Base-by-base conservation (phyloP, 305 asterid genomes). In the Solanum aculeatissimum region DNA sequence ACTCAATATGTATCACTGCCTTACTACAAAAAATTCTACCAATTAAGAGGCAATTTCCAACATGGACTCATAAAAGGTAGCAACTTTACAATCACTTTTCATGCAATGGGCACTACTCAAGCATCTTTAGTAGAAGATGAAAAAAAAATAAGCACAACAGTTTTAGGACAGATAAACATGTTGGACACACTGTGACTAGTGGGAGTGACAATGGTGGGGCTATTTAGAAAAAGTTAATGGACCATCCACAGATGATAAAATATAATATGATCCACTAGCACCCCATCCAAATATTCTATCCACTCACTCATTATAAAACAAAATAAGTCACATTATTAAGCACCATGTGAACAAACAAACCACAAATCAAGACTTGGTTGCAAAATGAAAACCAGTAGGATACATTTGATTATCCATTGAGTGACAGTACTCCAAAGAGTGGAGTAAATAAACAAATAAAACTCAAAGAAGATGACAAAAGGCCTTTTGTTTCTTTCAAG, bases 401-500 rank as follows among this genome's bases (percentile, higher is more conserved):
- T 58, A 62, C 85, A 87, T 47, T 66, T 71, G 25, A 72, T 79
- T 79, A 49, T 74, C 49, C 82, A 78, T 83, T 43, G 66, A 83
- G 71, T 68, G 68, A 66, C 49, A 53, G 79, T 83, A 84, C 78
- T 77, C 58, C 84, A 38, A 80, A 80, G 85, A 83, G 68, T 23
- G 87, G 87, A 84, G 87, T 32, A 38, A 8, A 35, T 78, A 77
- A 57, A 82, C 49, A 45, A 81, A 85, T 75, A 11, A 87, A 86
- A 85, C 77, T 81, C 80, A 84, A 74, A 86, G 86, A 86, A 89
- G 84, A 82, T 83, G 87, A 89, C 91, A 86, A 88, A 88, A 85
- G 91, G 92, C 94, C 91, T 55, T 77, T 53, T 78, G 90, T 86
- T 91, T 88, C 93, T 87, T 89, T 86, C 84, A 86, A 85, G 63